phyloP scores from a whole-genome alignment of 2,329 filamentous ascomycete species.

The Seiridium unicorne region DNA sequence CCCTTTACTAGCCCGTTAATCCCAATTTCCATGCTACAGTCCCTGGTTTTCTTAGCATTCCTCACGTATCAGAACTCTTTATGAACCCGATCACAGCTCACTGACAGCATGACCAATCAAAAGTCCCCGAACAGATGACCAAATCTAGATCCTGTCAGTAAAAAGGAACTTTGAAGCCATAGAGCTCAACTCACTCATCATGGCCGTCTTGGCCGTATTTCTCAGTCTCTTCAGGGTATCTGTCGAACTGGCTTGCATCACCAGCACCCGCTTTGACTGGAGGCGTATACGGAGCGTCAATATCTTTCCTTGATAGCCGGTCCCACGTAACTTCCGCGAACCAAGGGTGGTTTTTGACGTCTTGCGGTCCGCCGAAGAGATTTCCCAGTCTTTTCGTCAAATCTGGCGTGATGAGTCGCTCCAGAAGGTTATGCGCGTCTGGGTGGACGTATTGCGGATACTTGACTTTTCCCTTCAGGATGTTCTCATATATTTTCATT shows the following conservation, averaged over 20 bases:
- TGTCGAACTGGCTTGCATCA: constrained; percentile 96
- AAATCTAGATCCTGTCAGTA: constrained; percentile 49
- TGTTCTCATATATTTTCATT: constrained; percentile 99
- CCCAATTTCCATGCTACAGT: too few relatives aligned
- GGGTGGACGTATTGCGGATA: constrained; percentile 95
- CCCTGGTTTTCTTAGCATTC: too few relatives aligned
- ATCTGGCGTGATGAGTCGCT: constrained; percentile 90
- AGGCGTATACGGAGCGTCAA: constrained; percentile 95
- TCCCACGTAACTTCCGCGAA: constrained; percentile 99
- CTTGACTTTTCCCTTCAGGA: constrained; percentile 91
- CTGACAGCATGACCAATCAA: constrained; percentile 34
- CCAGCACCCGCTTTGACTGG: constrained; percentile 91
- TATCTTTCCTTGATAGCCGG: constrained; percentile 88
- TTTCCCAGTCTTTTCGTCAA: constrained; percentile 95
- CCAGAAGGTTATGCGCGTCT: constrained; percentile 89
- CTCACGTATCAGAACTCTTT: too few relatives aligned
- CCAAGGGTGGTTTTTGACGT: constrained; percentile 95
- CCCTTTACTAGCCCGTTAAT: background rate
- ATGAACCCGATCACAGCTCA: too few relatives aligned
- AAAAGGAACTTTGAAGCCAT: background rate
- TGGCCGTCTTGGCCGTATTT: constrained; percentile 76
- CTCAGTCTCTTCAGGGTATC: constrained; percentile 96
- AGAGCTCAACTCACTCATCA: constrained; percentile 73
- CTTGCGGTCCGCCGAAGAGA: constrained; percentile 82
- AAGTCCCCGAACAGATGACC: constrained; percentile 77